Conservation (phyloP, 208 protist species). For the Leishmania arabica region DNA sequence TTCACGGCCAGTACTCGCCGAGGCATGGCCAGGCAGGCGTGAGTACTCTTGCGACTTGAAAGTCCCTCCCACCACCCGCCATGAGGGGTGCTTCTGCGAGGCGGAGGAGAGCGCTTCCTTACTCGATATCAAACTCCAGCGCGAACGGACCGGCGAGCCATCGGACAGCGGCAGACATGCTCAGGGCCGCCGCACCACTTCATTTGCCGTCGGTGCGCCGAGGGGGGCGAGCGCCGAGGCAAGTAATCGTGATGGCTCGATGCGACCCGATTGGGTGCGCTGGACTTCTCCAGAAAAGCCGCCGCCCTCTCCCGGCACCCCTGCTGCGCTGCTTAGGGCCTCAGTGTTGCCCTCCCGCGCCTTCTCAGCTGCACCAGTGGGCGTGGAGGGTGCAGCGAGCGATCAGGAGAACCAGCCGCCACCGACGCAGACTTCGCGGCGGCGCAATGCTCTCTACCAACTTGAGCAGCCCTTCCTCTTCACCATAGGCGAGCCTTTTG, state of each 20-base stretch:
- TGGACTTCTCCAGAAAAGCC: constrained; percentile 15
- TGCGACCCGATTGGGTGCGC: constrained; percentile 7
- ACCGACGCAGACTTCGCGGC: constrained; percentile 28
- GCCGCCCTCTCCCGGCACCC: neutral
- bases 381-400: neutral
- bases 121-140: neutral
- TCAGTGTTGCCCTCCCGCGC: neutral
- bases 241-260: no score
- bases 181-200: constrained; percentile 32
- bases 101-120: neutral
- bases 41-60: constrained; percentile 8
- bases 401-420: constrained; percentile 4
- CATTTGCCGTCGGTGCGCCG: constrained; percentile 11
- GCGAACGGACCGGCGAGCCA: neutral
- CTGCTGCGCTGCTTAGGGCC: neutral
- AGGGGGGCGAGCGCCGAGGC: neutral
- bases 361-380: neutral
- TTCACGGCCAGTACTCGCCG: neutral
- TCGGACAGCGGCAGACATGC: neutral
- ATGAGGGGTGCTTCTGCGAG: constrained; percentile 3
- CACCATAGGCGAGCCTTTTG: neutral
- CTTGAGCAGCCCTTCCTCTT: neutral
- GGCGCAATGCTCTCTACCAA: neutral
- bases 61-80: constrained; percentile 11
- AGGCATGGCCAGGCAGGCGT: constrained; percentile 7